Percentiles rank a stretch among this genome's conserved stretches.
These are phyloP conservation scores for Aspergillus ellipticus DNA, from an alignment of 495 filamentous ascomycete genomes.

Conservation along the genomic window DNA sequence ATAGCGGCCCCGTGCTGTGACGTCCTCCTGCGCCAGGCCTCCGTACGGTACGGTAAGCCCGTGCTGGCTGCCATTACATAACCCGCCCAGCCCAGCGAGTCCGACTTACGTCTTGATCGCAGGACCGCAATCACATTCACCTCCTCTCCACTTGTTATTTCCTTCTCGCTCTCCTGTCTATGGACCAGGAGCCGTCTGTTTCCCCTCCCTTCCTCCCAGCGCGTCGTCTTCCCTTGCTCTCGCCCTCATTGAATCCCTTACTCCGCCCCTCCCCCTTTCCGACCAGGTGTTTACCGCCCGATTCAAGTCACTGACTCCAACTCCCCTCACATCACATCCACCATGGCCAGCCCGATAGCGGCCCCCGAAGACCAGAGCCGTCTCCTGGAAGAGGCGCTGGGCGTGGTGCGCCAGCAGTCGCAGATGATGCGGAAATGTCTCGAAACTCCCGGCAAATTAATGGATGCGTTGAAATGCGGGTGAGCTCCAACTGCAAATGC, in stretches of 20 bases:
- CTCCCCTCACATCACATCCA: conserved; percentile 20
- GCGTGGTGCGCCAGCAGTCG: conserved; percentile 94
- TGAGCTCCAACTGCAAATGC: conserved; percentile 34
- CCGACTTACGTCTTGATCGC: conserved; percentile 5
- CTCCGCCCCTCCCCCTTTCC: conserved; percentile 9
- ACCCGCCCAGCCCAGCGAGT: neutral
- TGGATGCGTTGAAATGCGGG: conserved; percentile 99
- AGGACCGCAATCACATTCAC: conserved; percentile 8
- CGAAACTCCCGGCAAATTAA: conserved; percentile 96
- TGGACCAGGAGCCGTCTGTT: conserved; percentile 12
- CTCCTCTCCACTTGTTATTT: neutral
- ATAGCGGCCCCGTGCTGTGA: conserved; percentile 1
- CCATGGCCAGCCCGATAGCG: conserved; percentile 59
- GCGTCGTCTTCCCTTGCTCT: neutral
- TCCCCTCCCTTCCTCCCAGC: neutral
- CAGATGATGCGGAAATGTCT: conserved; percentile 94
- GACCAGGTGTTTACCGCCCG: conserved; percentile 29
- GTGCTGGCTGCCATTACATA: neutral
- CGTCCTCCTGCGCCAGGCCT: neutral
- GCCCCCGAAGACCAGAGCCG: conserved; percentile 86
- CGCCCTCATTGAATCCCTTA: conserved; percentile 13
- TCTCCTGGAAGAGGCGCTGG: conserved; percentile 93
- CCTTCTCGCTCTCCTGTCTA: conserved; percentile 10
- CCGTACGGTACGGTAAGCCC: neutral
- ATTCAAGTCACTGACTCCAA: conserved; percentile 16